A percentile compares a stretch with the other conserved stretches of the same genome.
Conservation (phyloP, 805 yeast species). For the Lipomyces sp. region DNA sequence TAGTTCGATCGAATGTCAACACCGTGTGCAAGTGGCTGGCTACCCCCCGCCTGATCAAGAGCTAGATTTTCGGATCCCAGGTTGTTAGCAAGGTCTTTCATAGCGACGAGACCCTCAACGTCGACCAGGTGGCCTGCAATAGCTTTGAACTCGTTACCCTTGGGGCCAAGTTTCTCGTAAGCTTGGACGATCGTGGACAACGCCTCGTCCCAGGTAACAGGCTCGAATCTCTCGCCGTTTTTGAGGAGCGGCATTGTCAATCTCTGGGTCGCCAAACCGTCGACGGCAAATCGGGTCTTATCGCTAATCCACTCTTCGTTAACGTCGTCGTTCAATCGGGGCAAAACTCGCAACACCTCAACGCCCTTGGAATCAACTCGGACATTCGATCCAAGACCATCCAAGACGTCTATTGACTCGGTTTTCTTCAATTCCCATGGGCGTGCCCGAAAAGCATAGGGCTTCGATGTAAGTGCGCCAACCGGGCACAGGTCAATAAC, state of each 20-base stretch:
- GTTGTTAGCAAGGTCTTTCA: slow-evolving; percentile 76
- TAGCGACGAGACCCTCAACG: slow-evolving; percentile 79
- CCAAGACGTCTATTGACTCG: slow-evolving; percentile 82
- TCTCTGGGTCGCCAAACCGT: slow-evolving; percentile 84
- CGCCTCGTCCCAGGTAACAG: slow-evolving; percentile 89
- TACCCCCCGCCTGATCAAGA: slow-evolving; percentile 64
- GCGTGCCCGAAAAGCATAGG: slow-evolving; percentile 89
- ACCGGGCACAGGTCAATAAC: slow-evolving; percentile 89
- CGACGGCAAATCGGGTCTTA: slow-evolving; percentile 83
- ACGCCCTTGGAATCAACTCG: slow-evolving; percentile 86
- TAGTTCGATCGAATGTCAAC: slow-evolving; percentile 78
- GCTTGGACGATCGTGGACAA: slow-evolving; percentile 70
- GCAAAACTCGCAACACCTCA: slow-evolving; percentile 85
- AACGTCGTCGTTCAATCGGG: slow-evolving; percentile 82
- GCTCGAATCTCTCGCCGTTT: slow-evolving; percentile 68
- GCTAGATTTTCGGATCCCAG: slow-evolving; percentile 82
- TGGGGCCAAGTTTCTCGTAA: slow-evolving; percentile 58
- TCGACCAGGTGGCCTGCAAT: slow-evolving; percentile 81
- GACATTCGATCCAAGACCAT: slow-evolving; percentile 79
- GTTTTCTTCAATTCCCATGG: slow-evolving; percentile 94
- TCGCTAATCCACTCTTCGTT: slow-evolving; percentile 93
- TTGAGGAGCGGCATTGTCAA: slow-evolving; percentile 79
- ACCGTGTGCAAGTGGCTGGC: slow-evolving; percentile 65
- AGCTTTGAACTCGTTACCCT: slow-evolving; percentile 76
- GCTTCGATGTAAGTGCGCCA: slow-evolving; percentile 88